Evolutionary conservation across 768 basidiomycete species (phyloP), one percentile per base, ranked within the genome.

Genomic region (Chlorophyllum brunneum): DNA sequence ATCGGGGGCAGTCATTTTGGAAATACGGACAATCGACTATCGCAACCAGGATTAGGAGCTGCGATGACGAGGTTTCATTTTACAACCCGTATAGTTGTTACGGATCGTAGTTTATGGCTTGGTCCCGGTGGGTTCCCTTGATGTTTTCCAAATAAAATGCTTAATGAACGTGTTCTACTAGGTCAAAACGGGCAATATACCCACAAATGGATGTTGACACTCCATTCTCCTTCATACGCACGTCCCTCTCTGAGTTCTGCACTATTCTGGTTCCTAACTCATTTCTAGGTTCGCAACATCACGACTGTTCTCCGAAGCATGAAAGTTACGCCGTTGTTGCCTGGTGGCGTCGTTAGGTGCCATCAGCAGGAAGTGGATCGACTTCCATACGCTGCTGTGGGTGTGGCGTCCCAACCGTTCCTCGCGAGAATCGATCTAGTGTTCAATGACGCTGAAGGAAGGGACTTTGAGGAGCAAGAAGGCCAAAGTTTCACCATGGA

Each of bases 161-260:
- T 5, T 38, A 41, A 22, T 41, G 45, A 51, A 18, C 20, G 18
- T 43, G 48, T 36, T 6, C 54, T 75, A 72, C 3, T 58, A 66
- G 44, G 22, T 57, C 51, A 41, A 48, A n/a, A 50, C 62, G 31
- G 56, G 47, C 56, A 56, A 2, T 68, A 70, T 52, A 73, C 75
- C 1, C 75, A 79, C 60, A 76, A 74, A 61, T 81, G 80, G 80
- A 80, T 79, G 78, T 67, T 81, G 33, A 75, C 73, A 0, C 68
- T 78, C 10, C 76, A 79, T 51, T 69, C 78, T 4, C 76, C 80
- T 22, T 76, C 78, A 36, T 81, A 80, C 56, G 79, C 77, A 43
- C 27, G 71, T 67, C 10, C 33, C 18, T 24, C 15, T 58, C 58
- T 20, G 22, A 29, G 7, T 24, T 46, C 29, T 6, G 13, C 23